Percentiles rank a stretch among this genome's conserved stretches.
Conservation (phyloP, 148 eudicot genomes). For the Fagopyrum homotropicum region DNA sequence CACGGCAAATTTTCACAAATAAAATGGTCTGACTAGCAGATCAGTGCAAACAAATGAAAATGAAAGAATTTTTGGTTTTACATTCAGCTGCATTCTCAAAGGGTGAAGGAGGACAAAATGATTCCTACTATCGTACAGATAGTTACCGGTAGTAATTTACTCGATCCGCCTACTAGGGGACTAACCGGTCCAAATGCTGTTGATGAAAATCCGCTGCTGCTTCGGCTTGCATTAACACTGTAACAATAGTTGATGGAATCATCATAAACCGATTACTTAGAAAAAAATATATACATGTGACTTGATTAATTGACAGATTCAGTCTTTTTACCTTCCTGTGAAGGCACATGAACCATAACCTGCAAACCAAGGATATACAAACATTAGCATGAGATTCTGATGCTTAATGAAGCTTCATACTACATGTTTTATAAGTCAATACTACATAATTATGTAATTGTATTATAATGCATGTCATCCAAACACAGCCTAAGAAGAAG, state of each 20-base stretch:
- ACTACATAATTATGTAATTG: too few species aligned
- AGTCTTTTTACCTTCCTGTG: constrained; percentile 61
- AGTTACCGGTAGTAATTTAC: constrained; percentile 23
- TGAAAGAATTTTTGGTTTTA: constrained; percentile 3
- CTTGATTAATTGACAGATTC: not conserved
- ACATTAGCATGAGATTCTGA: constrained; percentile 16
- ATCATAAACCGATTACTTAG: not conserved
- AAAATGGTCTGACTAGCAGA: not conserved
- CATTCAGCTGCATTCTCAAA: constrained; percentile 14
- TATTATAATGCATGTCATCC: too few species aligned
- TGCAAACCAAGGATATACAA: constrained; percentile 26
- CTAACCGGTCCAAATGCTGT: constrained; percentile 55
- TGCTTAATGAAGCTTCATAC: too few species aligned
- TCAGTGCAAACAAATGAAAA: constrained; percentile 1
- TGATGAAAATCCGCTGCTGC: constrained; percentile 30
- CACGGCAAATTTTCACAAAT: not conserved
- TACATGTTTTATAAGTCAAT: too few species aligned
- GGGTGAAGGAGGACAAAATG: constrained; percentile 21
- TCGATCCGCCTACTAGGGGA: constrained; percentile 27
- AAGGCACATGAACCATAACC: constrained; percentile 80
- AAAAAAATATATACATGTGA: not conserved
- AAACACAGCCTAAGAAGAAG: not conserved
- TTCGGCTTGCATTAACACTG: constrained; percentile 45
- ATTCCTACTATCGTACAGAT: constrained; percentile 23
- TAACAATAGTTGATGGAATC: constrained; percentile 11